A percentile compares a stretch with the other conserved stretches of the same genome.
Conservation (phyloP, 306 rosid species). For the Glycyrrhiza uralensis region DNA sequence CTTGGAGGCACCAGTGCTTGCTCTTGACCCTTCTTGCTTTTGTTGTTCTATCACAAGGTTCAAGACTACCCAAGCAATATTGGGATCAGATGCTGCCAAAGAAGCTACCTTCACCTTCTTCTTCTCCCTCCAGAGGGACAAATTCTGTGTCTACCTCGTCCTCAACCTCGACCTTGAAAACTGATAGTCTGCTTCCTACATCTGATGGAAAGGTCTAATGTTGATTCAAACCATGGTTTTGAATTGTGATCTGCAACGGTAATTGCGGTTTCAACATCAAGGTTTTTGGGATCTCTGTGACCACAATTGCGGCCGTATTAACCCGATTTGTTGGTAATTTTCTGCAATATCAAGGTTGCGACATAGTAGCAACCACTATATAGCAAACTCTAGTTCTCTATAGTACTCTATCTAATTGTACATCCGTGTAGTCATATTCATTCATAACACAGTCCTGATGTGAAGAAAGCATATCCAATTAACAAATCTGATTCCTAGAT, state of each 20-base stretch:
- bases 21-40: conserved; percentile 43
- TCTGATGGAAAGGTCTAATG: conserved; percentile 56
- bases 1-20: conserved; percentile 52
- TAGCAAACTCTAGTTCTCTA: background rate
- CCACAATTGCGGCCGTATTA: too few species aligned
- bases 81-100: conserved; percentile 85
- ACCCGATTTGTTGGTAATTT: too few species aligned
- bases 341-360: too few species aligned
- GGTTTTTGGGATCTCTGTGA: too few species aligned
- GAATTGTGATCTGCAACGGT: too few species aligned
- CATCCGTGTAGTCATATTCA: too few species aligned
- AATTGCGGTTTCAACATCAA: too few species aligned
- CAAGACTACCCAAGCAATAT: conserved; percentile 52
- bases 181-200: conserved; percentile 29
- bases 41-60: conserved; percentile 49
- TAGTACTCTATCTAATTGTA: conserved; percentile 23
- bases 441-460: too few species aligned
- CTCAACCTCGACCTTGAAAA: conserved; percentile 29
- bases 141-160: conserved; percentile 46
- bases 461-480: too few species aligned
- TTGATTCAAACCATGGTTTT: too few species aligned
- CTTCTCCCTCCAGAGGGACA: conserved; percentile 80
- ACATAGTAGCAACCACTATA: background rate
- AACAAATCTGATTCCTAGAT: too few species aligned
- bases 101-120: conserved; percentile 74